A percentile compares a stretch with the other conserved stretches of the same genome.
Evolutionary conservation across 257 asterid species (phyloP).

Genomic region (Mitragyna speciosa): DNA sequence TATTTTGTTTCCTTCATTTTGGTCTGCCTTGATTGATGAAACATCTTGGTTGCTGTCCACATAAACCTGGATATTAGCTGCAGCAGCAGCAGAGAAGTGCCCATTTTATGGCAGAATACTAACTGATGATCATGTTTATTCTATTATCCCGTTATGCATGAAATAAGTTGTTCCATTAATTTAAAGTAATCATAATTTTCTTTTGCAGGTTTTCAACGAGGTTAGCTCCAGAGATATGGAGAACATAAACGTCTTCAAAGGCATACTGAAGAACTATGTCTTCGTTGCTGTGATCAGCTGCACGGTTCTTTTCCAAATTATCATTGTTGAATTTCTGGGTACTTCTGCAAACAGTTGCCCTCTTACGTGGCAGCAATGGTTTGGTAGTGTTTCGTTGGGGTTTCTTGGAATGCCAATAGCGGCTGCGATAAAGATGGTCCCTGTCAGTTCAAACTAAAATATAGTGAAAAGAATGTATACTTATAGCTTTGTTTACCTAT

Average conservation of each 20-base stretch:
- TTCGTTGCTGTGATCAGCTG: slow-evolving; percentile 66
- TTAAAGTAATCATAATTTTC: neutral
- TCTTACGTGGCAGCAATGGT: slow-evolving; percentile 81
- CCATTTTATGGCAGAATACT: neutral
- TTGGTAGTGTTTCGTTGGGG: slow-evolving; percentile 61
- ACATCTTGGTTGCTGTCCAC: neutral
- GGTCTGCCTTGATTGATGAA: neutral
- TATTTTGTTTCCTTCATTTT: neutral
- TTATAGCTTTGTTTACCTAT: neutral
- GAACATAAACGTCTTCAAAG: slow-evolving; percentile 77
- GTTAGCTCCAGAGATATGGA: slow-evolving; percentile 95
- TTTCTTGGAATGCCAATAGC: slow-evolving; percentile 94
- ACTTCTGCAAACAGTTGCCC: slow-evolving; percentile 79
- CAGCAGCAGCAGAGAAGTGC: neutral
- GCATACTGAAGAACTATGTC: slow-evolving; percentile 76
- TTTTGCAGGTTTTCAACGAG: slow-evolving; percentile 83
- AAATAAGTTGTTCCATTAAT: neutral
- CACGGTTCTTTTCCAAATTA: slow-evolving; percentile 73
- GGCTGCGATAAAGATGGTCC: slow-evolving; percentile 83
- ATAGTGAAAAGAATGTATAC: neutral
- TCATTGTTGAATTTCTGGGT: slow-evolving; percentile 76
- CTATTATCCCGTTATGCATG: neutral
- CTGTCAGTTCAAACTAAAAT: slow-evolving; percentile 60
- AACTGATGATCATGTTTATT: neutral
- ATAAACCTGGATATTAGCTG: neutral